phyloP scores from a whole-genome alignment of 306 rosid genomes.

The Prunus mume region DNA sequence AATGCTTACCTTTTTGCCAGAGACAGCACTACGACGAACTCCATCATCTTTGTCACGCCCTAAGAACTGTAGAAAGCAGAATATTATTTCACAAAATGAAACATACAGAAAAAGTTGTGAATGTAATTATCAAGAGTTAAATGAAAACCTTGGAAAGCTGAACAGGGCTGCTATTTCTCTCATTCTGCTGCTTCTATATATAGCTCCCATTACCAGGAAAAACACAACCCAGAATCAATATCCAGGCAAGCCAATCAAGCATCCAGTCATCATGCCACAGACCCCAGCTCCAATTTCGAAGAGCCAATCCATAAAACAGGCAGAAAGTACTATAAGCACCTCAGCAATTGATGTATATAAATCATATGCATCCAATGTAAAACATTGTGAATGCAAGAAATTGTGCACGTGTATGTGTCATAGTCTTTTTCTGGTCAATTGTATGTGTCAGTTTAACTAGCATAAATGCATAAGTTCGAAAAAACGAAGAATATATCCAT shows the following conservation, averaged over 20 bases:
- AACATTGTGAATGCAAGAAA: not conserved
- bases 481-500: not conserved
- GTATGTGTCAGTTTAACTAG: not conserved
- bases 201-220: constrained; percentile 86
- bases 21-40: constrained; percentile 90
- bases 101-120: constrained; percentile 7
- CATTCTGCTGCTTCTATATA: constrained; percentile 81
- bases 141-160: constrained; percentile 88
- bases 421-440: too few species aligned
- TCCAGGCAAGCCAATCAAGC: constrained; percentile 71
- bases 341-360: constrained; percentile 14
- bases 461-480: not conserved
- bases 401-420: not conserved
- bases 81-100: not conserved
- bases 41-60: constrained; percentile 83
- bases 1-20: constrained; percentile 82
- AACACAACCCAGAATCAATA: constrained; percentile 65
- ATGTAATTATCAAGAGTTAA: constrained; percentile 14
- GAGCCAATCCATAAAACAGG: constrained; percentile 77
- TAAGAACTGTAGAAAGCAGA: constrained; percentile 56
- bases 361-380: not conserved
- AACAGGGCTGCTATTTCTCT: constrained; percentile 71
- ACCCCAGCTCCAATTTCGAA: constrained; percentile 98
- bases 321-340: constrained; percentile 74
- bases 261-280: constrained; percentile 67